phyloP scores from a whole-genome alignment of 2,329 filamentous ascomycete genomes.

The Onygenales sp. region DNA sequence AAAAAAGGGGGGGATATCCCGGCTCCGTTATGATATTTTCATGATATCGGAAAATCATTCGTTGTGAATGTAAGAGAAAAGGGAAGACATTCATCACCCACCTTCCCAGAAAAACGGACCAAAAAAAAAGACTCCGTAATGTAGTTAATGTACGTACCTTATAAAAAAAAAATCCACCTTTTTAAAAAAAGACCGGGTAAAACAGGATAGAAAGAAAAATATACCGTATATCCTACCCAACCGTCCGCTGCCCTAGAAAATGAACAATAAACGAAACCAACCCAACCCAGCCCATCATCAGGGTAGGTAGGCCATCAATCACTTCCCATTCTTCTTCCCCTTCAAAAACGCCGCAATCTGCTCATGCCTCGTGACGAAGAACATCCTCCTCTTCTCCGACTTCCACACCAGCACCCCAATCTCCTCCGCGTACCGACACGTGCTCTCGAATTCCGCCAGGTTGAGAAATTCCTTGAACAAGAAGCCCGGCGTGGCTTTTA shows the following conservation, averaged over 20 bases:
- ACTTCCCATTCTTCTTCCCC: slow-evolving; percentile 47
- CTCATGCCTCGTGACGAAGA: slow-evolving; percentile 87
- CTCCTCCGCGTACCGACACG: slow-evolving; percentile 63
- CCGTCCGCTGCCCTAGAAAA: too few relatives aligned
- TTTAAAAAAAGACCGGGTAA: neutral
- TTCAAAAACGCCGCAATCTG: slow-evolving; percentile 73
- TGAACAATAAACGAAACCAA: neutral
- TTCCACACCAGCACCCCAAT: slow-evolving; percentile 85
- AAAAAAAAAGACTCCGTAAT: neutral
- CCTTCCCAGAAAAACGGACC: neutral
- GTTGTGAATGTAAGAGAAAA: too few relatives aligned
- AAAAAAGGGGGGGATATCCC: too few relatives aligned
- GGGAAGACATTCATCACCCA: too few relatives aligned
- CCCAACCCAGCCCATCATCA: neutral
- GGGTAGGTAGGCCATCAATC: slow-evolving; percentile 4
- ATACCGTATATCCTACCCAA: too few relatives aligned
- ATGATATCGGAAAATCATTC: too few relatives aligned
- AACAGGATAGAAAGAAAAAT: too few relatives aligned
- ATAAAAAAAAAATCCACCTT: neutral
- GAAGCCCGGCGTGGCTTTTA: slow-evolving; percentile 75
- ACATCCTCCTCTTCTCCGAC: slow-evolving; percentile 67
- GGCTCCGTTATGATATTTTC: too few relatives aligned
- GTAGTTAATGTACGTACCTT: too few relatives aligned
- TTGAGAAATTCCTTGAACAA: slow-evolving; percentile 81
- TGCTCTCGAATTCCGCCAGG: slow-evolving; percentile 50